Percentiles rank a stretch among this genome's conserved stretches.
Conservation (phyloP, 2,329 filamentous ascomycete genomes). For the Calonectria pseudoturangicola region DNA sequence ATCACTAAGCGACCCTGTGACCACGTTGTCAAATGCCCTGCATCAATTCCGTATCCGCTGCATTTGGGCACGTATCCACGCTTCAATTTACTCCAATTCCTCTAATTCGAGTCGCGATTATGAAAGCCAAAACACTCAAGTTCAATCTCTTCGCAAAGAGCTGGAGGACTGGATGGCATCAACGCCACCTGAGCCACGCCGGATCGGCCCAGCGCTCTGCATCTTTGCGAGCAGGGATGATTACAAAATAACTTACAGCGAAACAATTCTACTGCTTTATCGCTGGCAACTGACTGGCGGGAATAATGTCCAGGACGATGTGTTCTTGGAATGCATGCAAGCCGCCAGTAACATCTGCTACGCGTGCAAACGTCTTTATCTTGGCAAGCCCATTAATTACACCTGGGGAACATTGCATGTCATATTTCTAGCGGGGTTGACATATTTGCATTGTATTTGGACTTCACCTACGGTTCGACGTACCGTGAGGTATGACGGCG, state of each 20-base stretch:
- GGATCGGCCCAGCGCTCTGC: background rate
- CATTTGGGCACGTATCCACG: conserved; percentile 28
- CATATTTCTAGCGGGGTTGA: conserved; percentile 37
- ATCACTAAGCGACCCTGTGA: background rate
- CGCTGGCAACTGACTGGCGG: conserved; percentile 46
- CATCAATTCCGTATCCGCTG: conserved; percentile 17
- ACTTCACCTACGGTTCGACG: conserved; percentile 47
- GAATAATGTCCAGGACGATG: background rate
- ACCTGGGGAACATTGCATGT: conserved; percentile 37
- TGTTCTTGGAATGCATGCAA: conserved; percentile 41
- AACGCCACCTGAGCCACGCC: conserved; percentile 7
- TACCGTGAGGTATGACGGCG: conserved; percentile 35
- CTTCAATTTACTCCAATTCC: conserved; percentile 29
- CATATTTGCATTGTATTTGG: conserved; percentile 58
- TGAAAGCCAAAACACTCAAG: background rate
- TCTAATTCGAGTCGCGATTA: too few species aligned
- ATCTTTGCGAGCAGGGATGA: conserved; percentile 28
- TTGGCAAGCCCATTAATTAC: conserved; percentile 33
- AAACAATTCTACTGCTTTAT: conserved; percentile 50
- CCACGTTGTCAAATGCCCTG: conserved; percentile 1
- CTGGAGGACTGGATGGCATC: conserved; percentile 35
- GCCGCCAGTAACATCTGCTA: conserved; percentile 42
- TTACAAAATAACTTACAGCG: conserved; percentile 41
- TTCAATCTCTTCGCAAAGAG: conserved; percentile 22
- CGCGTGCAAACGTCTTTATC: conserved; percentile 44